Base-by-base conservation (phyloP, 1,139 yeast genomes). In the Meyerozyma guilliermondii region DNA sequence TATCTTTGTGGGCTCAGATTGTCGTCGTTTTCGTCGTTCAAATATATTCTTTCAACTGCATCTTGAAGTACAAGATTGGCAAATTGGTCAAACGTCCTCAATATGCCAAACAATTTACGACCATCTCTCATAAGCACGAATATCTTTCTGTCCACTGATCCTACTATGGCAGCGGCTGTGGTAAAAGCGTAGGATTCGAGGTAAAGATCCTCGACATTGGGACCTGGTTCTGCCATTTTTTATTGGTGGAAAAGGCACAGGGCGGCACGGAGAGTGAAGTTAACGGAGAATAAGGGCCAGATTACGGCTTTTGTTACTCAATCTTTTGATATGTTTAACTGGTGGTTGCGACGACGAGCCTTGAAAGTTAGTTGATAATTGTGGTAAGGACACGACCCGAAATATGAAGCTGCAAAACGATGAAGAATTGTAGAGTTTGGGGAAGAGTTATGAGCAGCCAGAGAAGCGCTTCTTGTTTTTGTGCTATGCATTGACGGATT, bases 31-130 rank as follows among this genome's bases (percentile, higher is more conserved):
- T 52, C 54, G 17, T 57, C 59, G 33, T 56, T 58, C 50, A 83
- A 67, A 62, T 86, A 89, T 55, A 92, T 80, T 62, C 97, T 79
- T 62, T 94, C 98, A 40, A 82, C 70, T 13, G 96, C 82, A 59
- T 91, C 96, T 63, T 94, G 98, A 50, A 92, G 71, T 35, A 92
- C 96, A 58, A 92, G 72, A 64, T 92, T 92, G 48, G 97, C 89
- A 63, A 85, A 92, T 62, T 92, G 98, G 66, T 92, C 99, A 63
- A 92, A 92, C 1, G 98, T 89, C 63, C 99, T 78, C 53, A 92
- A 72, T 24, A 91, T 35, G 16, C 98, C 99, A 62, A 87, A 84
- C 35, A 92, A 70, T 53, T 83, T 82, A 53, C 94, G 78, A 29
- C 98, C 98, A 60, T 91, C 98, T 59, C 96, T 83, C 51, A 92